Conservation (phyloP, 768 basidiomycete genomes). For the Hirschioporus abietinus region DNA sequence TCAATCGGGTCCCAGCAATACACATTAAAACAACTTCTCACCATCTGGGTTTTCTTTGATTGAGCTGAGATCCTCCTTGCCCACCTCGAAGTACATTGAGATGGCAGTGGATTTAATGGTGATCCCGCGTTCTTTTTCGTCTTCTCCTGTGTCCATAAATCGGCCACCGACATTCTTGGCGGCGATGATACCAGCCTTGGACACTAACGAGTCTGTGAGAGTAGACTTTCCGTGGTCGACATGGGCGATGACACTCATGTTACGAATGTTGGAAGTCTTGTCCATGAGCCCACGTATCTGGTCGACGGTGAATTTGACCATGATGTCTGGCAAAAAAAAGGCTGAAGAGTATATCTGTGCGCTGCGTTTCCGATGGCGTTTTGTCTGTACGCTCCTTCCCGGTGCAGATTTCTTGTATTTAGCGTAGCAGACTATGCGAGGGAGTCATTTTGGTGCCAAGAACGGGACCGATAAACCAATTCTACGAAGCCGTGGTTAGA, state of each 20-base stretch:
- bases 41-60: constrained; percentile 43
- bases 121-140: constrained; percentile 50
- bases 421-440: too few species aligned
- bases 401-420: too few species aligned
- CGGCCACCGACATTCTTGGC: constrained; percentile 39
- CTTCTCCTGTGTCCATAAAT: constrained; percentile 42
- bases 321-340: too few species aligned
- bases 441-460: too few species aligned
- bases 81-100: constrained; percentile 46
- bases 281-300: constrained; percentile 89
- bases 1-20: neutral
- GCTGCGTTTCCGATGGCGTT: too few species aligned
- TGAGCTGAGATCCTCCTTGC: constrained; percentile 38
- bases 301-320: constrained; percentile 76
- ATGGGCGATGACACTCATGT: constrained; percentile 93
- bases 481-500: too few species aligned
- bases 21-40: constrained; percentile 14
- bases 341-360: too few species aligned
- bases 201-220: constrained; percentile 45
- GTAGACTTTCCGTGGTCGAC: constrained; percentile 57
- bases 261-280: constrained; percentile 85
- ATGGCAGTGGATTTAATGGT: constrained; percentile 53
- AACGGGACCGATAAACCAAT: too few species aligned
- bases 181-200: constrained; percentile 50
- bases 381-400: too few species aligned